phyloP scores from a whole-genome alignment of 176 grass and related monocot genomes.

The Pharus latifolius region DNA sequence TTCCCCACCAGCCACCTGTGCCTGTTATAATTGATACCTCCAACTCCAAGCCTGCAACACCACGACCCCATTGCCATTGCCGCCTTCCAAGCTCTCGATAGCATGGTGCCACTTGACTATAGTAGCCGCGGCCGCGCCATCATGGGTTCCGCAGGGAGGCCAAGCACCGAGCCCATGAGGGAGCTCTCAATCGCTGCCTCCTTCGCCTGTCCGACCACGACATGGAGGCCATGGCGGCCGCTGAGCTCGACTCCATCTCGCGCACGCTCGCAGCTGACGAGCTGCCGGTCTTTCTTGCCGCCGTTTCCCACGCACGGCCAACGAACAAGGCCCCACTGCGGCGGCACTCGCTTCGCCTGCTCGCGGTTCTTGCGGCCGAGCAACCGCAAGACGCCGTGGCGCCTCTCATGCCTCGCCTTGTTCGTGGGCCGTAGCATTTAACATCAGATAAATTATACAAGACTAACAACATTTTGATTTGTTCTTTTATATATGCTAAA shows the following conservation, averaged over 20 bases:
- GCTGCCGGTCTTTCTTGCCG: constrained; percentile 51
- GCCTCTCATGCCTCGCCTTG: constrained; percentile 64
- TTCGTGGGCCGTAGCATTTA: no score
- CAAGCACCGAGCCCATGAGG: constrained; percentile 41
- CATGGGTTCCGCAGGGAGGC: constrained; percentile 15
- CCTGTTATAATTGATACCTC: constrained; percentile 27
- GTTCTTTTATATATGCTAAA: no score
- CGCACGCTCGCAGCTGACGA: constrained; percentile 49
- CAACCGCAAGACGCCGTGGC: constrained; percentile 47
- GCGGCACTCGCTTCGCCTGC: constrained; percentile 75
- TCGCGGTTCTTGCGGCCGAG: constrained; percentile 45
- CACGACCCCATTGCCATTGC: no score
- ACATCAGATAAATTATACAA: no score
- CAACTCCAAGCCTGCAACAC: neutral
- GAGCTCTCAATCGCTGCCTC: constrained; percentile 86
- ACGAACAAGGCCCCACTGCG: constrained; percentile 68
- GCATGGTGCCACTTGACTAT: no score
- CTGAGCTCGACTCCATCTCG: constrained; percentile 73
- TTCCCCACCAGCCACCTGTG: constrained; percentile 28
- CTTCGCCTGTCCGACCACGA: constrained; percentile 70
- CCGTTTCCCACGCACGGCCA: constrained; percentile 69
- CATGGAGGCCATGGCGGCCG: constrained; percentile 91
- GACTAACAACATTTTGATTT: no score
- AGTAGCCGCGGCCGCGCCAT: neutral
- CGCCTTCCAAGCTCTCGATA: no score